Base-by-base conservation (phyloP, 805 yeast species). In the Tetrapisispora fleetii region DNA sequence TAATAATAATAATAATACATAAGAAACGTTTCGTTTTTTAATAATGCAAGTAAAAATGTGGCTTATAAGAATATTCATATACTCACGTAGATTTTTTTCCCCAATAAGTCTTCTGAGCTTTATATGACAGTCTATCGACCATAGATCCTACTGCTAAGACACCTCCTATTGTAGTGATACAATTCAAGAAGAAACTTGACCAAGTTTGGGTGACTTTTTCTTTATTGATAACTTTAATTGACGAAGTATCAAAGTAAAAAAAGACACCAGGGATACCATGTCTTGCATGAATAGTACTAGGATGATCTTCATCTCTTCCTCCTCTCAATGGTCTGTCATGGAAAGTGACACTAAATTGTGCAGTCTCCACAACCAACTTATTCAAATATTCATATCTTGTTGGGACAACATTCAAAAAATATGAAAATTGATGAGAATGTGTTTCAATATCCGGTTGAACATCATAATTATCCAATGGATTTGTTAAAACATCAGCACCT, bases 191-290 rank as follows among this genome's bases (percentile, higher is more conserved):
- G 59, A 90, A 89, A 2, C 88, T 85, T 30, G 91, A 83, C 81
- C 91, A 85, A 1, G 91, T 75, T 63, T 81, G 83, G 24, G 64
- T 62, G 50, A 72, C 74, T 41, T 69, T 81, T 67, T 93, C 95
- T 49, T 79, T 75, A 69, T 91, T 87, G 59, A 90, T 86, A 45
- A 93, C 89, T 63, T 89, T 88, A 73, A 93, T 74, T 14, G 98
- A 96, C 49, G 95, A 83, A 65, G 91, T 89, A 58, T 93, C 98
- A 67, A 93, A 88, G 58, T 81, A 72, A 70, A 93, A 79, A 65
- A 81, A 87, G 2, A 89, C 75, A 5, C 97, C 96, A 0, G 99
- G 98, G n/a, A 85, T 71, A 8, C 99, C 99, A 24, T 97, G 97
- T 50, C 79, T 72, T 3, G 83, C 78, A 57, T 85, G 91, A 30